A percentile compares a stretch with the other conserved stretches of the same genome.
Conservation (phyloP, 1,139 yeast genomes). For the Kurtzmaniella natalensis region DNA sequence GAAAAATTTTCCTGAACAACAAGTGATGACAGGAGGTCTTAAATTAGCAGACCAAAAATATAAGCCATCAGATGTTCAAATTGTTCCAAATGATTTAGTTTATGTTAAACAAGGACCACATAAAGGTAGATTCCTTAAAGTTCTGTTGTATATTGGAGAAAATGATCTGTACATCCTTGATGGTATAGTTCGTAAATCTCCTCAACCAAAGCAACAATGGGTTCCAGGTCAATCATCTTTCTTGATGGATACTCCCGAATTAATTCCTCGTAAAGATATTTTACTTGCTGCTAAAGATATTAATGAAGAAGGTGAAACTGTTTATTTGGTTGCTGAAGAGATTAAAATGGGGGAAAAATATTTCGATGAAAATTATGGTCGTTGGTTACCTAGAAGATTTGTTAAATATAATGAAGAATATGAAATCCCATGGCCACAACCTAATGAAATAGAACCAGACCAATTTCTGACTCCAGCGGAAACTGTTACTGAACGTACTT, state of each 20-base stretch:
- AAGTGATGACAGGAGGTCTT: neutral
- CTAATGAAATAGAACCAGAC: constrained; percentile 62
- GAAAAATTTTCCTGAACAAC: constrained; percentile 2
- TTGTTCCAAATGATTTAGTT: constrained; percentile 39
- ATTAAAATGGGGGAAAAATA: constrained; percentile 61
- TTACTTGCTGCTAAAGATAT: constrained; percentile 76
- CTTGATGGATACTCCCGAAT: constrained; percentile 60
- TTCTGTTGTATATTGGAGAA: constrained; percentile 27
- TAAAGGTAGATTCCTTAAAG: constrained; percentile 67
- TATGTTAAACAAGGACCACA: constrained; percentile 62
- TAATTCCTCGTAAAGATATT: constrained; percentile 39
- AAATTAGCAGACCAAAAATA: constrained; percentile 23
- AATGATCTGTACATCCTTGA: constrained; percentile 32
- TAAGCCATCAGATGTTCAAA: constrained; percentile 29
- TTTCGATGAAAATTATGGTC: constrained; percentile 71
- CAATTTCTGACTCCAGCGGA: constrained; percentile 54
- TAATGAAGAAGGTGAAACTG: constrained; percentile 58
- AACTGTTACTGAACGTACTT: constrained; percentile 67
- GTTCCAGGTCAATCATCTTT: constrained; percentile 69
- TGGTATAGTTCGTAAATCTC: constrained; percentile 31
- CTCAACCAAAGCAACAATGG: constrained; percentile 68
- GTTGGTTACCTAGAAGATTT: constrained; percentile 72
- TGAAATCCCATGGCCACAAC: constrained; percentile 89
- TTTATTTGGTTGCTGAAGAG: constrained; percentile 71
- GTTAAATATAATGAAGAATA: constrained; percentile 65